Evolutionary conservation across 441 rosid genomes (phyloP).

Genomic region (Bruguiera hainesii): DNA sequence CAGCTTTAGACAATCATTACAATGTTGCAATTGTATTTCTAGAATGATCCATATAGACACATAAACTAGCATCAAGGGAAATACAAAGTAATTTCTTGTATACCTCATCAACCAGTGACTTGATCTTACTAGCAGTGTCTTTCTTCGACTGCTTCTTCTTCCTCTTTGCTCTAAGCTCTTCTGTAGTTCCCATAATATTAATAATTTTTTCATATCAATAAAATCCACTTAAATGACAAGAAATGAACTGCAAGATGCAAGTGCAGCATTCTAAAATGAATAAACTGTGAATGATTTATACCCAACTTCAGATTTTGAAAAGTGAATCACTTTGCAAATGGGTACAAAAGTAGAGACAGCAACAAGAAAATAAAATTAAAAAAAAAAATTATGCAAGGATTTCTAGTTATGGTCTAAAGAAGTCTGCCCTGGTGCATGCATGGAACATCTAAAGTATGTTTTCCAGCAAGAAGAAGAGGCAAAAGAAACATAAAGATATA

Average conservation of each 20-base stretch:
- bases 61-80: not conserved
- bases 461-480: too few relatives aligned
- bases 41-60: not conserved
- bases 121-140: conserved; percentile 83
- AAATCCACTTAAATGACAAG: not conserved
- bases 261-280: too few relatives aligned
- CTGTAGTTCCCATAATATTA: conserved; percentile 46
- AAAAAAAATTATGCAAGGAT: not conserved
- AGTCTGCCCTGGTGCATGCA: conserved; percentile 1
- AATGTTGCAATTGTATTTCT: not conserved
- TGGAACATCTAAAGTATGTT: not conserved
- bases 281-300: too few relatives aligned
- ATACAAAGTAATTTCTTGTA: conserved; percentile 4
- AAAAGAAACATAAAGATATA: too few relatives aligned
- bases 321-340: not conserved
- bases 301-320: too few relatives aligned
- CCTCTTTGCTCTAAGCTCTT: conserved; percentile 85
- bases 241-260: too few relatives aligned
- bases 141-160: conserved; percentile 95
- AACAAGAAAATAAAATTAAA: not conserved
- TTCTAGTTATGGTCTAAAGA: not conserved
- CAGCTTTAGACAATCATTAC: not conserved
- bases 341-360: not conserved
- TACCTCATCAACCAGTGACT: conserved; percentile 95
- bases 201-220: conserved; percentile 6